Conservation (phyloP, 768 basidiomycete species). For the Pleurotus cornucopiae region DNA sequence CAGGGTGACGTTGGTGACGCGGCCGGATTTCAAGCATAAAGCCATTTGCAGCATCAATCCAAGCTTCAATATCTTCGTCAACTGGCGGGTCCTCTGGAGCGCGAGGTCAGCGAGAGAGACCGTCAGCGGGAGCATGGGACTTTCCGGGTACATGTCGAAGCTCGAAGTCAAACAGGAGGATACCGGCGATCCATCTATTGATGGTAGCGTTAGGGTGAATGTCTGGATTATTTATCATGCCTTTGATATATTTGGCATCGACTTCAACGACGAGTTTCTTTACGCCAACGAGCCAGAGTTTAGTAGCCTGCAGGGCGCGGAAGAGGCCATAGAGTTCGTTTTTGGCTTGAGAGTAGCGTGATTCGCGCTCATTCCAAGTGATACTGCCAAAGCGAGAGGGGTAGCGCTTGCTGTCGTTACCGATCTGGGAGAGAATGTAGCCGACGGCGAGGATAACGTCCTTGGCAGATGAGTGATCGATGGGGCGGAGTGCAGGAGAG, state of each 20-base stretch:
- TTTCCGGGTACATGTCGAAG: not conserved
- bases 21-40: not conserved
- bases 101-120: conserved; percentile 2
- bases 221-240: conserved; percentile 28
- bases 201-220: conserved; percentile 22
- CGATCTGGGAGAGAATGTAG: conserved; percentile 30
- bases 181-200: conserved; percentile 3
- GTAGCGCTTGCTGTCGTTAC: conserved; percentile 14
- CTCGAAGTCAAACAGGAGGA: conserved; percentile 1
- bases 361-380: conserved; percentile 27
- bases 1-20: not conserved
- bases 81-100: not conserved
- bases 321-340: conserved; percentile 29
- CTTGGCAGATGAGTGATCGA: conserved; percentile 16
- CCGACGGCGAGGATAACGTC: conserved; percentile 32
- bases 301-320: conserved; percentile 13
- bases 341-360: conserved; percentile 27
- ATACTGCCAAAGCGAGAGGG: conserved; percentile 35
- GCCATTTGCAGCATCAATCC: conserved; percentile 1
- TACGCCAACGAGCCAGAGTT: conserved; percentile 22
- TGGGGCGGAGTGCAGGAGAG: conserved; percentile 14
- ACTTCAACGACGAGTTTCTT: conserved; percentile 21
- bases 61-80: not conserved
- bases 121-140: conserved; percentile 2
- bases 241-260: conserved; percentile 27